Evolutionary conservation across 2,329 filamentous ascomycete genomes (phyloP).

Genomic region (Corinectria fuckeliana): DNA sequence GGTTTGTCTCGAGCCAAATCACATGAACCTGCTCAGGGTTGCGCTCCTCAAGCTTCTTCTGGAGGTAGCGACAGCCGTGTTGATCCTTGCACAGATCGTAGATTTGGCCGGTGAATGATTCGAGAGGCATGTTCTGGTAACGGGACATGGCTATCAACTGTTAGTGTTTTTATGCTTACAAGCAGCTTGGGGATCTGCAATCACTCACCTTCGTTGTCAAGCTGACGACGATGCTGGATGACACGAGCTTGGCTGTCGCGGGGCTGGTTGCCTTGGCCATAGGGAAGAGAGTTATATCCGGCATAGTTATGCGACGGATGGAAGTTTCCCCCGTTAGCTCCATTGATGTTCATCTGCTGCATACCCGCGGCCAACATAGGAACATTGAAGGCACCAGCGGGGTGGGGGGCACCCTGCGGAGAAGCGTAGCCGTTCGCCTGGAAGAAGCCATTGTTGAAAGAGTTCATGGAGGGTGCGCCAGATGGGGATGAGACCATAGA

Average conservation of each 20-base stretch:
- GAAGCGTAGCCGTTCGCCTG: conserved; percentile 39
- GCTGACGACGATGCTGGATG: conserved; percentile 76
- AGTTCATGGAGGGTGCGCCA: conserved; percentile 33
- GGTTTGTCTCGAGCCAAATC: conserved; percentile 93
- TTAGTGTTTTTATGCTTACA: conserved; percentile 38
- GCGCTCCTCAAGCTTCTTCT: conserved; percentile 95
- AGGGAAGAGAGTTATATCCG: conserved; percentile 59
- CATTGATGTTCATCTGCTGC: conserved; percentile 67
- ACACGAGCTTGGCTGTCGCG: conserved; percentile 79
- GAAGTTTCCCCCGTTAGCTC: conserved; percentile 48
- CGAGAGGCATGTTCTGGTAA: conserved; percentile 82
- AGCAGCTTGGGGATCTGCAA: neutral
- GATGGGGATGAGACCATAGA: conserved; percentile 34
- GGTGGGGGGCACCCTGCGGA: conserved; percentile 37
- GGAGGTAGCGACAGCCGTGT: conserved; percentile 94
- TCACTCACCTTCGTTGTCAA: conserved; percentile 71
- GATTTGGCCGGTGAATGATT: conserved; percentile 81
- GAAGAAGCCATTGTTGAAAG: conserved; percentile 43
- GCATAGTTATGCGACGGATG: conserved; percentile 66
- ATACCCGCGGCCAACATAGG: conserved; percentile 70
- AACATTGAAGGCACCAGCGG: conserved; percentile 40
- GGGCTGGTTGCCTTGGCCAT: conserved; percentile 60
- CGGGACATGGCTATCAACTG: conserved; percentile 68
- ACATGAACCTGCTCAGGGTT: conserved; percentile 83
- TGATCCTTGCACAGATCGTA: conserved; percentile 96